phyloP scores from a whole-genome alignment of 2,329 filamentous ascomycete genomes.

The Hypoxylon sp. region DNA sequence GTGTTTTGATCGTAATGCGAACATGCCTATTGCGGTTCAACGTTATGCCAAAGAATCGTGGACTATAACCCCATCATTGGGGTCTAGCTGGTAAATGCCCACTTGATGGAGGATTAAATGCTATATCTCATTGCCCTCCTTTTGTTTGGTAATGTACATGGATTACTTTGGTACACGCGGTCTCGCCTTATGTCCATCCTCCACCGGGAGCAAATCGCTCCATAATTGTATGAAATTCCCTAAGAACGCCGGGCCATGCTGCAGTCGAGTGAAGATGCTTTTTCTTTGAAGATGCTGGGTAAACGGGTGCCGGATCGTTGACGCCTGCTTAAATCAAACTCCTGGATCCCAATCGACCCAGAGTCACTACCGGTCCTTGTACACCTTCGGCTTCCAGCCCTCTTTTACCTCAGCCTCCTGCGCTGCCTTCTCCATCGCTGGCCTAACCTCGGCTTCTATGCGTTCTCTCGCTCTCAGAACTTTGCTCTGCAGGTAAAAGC shows the following conservation, averaged over 20 bases:
- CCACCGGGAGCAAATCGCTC: slow-evolving; percentile 16
- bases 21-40: no score
- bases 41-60: no score
- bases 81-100: background rate
- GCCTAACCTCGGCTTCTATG: slow-evolving; percentile 86
- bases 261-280: slow-evolving; percentile 67
- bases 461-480: slow-evolving; percentile 90
- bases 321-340: slow-evolving; percentile 17
- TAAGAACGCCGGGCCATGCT: slow-evolving; percentile 65
- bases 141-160: slow-evolving; percentile 40
- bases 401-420: slow-evolving; percentile 83
- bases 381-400: slow-evolving; percentile 95
- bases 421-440: slow-evolving; percentile 75
- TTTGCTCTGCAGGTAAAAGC: slow-evolving; percentile 99
- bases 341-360: background rate
- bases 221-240: slow-evolving; percentile 38
- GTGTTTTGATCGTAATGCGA: no score
- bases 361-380: slow-evolving; percentile 77
- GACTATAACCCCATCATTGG: background rate
- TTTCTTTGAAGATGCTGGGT: slow-evolving; percentile 43
- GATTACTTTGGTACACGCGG: slow-evolving; percentile 45
- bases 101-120: background rate
- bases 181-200: slow-evolving; percentile 23
- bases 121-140: slow-evolving; percentile 16
- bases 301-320: slow-evolving; percentile 9